Conservation (phyloP, 345 rosid species). For the Gossypium sturtianum region DNA sequence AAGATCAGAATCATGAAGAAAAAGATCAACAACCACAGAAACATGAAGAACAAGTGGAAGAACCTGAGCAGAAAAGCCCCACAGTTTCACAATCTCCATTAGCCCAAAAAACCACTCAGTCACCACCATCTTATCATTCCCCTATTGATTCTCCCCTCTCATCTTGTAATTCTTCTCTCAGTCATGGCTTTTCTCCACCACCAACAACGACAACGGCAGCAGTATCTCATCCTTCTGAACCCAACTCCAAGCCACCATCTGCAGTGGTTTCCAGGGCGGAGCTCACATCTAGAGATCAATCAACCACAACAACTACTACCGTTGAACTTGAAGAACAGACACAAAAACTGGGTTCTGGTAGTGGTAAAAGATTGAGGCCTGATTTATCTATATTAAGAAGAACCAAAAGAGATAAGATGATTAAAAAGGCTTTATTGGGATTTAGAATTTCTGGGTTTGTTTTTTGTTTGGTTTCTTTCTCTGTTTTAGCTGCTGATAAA, state of each 20-base stretch:
- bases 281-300: constrained; percentile 19
- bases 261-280: constrained; percentile 19
- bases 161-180: constrained; percentile 28
- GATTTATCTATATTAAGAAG: constrained; percentile 43
- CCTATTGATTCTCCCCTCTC: constrained; percentile 37
- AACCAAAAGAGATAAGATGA: constrained; percentile 32
- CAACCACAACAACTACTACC: constrained; percentile 9
- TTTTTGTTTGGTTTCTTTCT: constrained; percentile 65
- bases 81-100: background rate
- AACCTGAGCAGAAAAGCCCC: background rate
- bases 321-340: constrained; percentile 23
- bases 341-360: constrained; percentile 21
- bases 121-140: constrained; percentile 26
- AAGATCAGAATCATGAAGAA: background rate
- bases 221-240: background rate
- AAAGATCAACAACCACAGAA: background rate
- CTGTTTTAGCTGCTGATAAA: constrained; percentile 74
- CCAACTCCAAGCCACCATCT: constrained; percentile 2
- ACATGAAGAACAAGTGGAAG: background rate
- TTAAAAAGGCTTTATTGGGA: constrained; percentile 46
- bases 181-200: constrained; percentile 39
- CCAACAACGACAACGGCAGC: constrained; percentile 14
- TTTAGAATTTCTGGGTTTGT: constrained; percentile 57
- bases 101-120: constrained; percentile 12
- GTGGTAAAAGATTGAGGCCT: constrained; percentile 34